phyloP scores from a whole-genome alignment of 257 asterid species.

The Nicotiana knightiana region DNA sequence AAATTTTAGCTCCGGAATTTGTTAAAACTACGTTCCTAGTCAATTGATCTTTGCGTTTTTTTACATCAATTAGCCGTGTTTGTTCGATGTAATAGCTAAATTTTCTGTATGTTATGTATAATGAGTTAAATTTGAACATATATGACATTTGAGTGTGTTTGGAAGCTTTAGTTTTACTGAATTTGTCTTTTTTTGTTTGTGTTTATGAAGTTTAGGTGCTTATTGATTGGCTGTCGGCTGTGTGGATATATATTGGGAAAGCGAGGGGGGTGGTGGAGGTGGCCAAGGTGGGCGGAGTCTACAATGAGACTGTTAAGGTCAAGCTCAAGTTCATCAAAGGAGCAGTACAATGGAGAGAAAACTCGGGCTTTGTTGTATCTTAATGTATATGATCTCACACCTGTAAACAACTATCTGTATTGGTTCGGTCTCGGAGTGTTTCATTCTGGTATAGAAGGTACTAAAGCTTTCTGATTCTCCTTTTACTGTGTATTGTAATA shows the following conservation, averaged over 20 bases:
- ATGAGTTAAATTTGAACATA: neutral
- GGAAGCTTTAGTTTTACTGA: neutral
- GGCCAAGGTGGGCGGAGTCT: slow-evolving; percentile 20
- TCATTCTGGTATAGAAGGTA: slow-evolving; percentile 95
- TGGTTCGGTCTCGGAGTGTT: slow-evolving; percentile 85
- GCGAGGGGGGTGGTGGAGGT: slow-evolving; percentile 7
- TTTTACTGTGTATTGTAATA: neutral
- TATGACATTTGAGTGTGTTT: neutral
- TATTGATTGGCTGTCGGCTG: neutral
- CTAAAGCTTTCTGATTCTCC: neutral
- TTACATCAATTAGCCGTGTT: neutral
- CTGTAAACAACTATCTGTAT: slow-evolving; percentile 68
- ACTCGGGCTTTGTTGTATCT: slow-evolving; percentile 52
- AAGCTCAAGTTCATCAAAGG: slow-evolving; percentile 45
- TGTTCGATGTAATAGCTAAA: neutral
- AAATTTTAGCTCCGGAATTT: neutral
- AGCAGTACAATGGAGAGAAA: slow-evolving; percentile 37
- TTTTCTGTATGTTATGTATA: neutral
- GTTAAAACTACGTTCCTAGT: neutral
- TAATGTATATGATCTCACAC: slow-evolving; percentile 79
- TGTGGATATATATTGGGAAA: slow-evolving; percentile 10
- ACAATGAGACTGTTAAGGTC: slow-evolving; percentile 69
- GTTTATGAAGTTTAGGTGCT: neutral
- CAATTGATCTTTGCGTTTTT: neutral
- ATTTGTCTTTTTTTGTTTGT: neutral